Base-by-base conservation (phyloP, 345 rosid species). In the Geranium rotundifolium region DNA sequence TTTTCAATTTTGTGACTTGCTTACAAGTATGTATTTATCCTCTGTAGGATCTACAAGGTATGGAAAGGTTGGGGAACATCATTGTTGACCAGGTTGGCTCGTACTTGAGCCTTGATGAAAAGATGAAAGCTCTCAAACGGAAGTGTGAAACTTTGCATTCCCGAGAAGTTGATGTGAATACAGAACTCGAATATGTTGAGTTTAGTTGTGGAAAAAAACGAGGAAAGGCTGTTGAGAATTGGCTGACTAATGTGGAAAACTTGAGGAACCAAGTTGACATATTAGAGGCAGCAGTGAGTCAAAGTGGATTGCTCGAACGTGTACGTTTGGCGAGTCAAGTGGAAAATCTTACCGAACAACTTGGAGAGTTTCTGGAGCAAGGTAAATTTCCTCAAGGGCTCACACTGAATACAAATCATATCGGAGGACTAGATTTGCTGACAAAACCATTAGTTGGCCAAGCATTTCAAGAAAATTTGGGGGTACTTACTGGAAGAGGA, bases 161-260 rank as follows among this genome's bases (percentile, higher is more conserved):
- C 17, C 27, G 19, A 30, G 65, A 49, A 62, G 56, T 14, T 46
- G 65, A 62, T 15, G 31, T 62, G 49, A 55, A 29, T 57, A 18
- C 17, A 59, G 27, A 61, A 39, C 29, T 61, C 0, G 19, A 52
- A 31, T 17, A 60, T 4, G 54, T n/a, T 50, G 65, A 67, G n/a
- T 55, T 19, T 12, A 31, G 19, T 9, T 19, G 54, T n/a, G n/a
- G 56, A 30, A 67, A 63, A 41, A 61, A 52, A 49, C 60, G 60
- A 16, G 61, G 37, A 39, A 61, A 29, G 15, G 71, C 31, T 20
- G 65, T 67, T 55, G 56, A 39, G 9, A 29, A 54, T 31, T 68
- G 71, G 71, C 16, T 68, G 23, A 15, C 2, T 19, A 58, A 61
- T 17, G 65, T 67, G 49, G 50, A 15, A 20, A 55, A 34, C 8